Base-by-base conservation (phyloP, 257 asterid genomes). In the Dorcoceras hygrometricum region DNA sequence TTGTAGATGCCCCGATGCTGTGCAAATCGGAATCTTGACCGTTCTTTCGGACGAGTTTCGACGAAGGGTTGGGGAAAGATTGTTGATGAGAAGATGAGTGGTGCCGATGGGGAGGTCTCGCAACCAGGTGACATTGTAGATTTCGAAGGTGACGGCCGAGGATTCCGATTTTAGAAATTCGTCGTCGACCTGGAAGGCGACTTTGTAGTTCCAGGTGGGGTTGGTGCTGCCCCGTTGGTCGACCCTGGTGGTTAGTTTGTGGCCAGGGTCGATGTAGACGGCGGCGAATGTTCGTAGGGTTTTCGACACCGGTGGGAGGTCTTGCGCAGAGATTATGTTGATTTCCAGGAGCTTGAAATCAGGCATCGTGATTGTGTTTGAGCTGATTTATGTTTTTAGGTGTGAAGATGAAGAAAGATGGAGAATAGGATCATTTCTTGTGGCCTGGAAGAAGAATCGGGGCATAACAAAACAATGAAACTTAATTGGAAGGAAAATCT, bases 61-160 rank as follows among this genome's bases (percentile, higher is more conserved):
- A 8, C 39, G 66, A 22, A 79, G 72, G 22, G 88, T 86, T 1
- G 88, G 92, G 1, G 83, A 82, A 34, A 92, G 60, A 20, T 61
- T 77, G 66, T 69, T 73, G 77, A 92, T 53, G 63, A 58, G 46
- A 59, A 92, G 81, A 10, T 72, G 80, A 2, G 96, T 65, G 7
- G 93, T 87, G 63, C 98, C 98, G 8, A 92, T 79, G 8, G 97
- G 98, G 23, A 86, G 85, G 69, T 89, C 96, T 0, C 98, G 87
- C 29, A 92, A 69, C 96, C 97, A 87, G 0, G 96, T 91, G 12
- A 89, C 86, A 16, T 89, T 92, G 59, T 78, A 92, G 78, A 92
- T 87, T 72, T 86, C 97, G 18, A 92, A 73, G 1, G 78, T 83
- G 20, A 92, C 32, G 1, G 69, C 67, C 0, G 96, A 59, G 0